A percentile compares a stretch with the other conserved stretches of the same genome.
Conservation (phyloP, 805 yeast genomes). For the Metschnikowia koreensis region DNA sequence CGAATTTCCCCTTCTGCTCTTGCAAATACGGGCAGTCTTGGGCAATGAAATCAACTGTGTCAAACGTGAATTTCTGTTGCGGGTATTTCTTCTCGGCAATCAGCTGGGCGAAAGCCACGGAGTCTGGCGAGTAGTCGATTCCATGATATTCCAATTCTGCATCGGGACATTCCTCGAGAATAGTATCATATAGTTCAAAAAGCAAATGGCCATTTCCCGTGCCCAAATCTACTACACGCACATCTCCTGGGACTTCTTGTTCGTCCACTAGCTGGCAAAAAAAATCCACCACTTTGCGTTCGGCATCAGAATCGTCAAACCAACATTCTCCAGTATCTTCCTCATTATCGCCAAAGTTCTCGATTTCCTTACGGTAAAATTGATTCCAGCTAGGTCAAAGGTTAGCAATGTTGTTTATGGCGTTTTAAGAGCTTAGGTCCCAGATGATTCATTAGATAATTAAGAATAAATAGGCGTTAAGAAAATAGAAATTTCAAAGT, state of each 20-base stretch:
- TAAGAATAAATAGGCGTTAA: background rate
- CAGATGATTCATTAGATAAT: background rate
- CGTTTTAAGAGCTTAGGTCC: background rate
- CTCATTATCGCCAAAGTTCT: constrained; percentile 69
- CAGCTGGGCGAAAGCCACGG: constrained; percentile 70
- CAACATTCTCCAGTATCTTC: constrained; percentile 94
- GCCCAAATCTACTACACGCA: constrained; percentile 74
- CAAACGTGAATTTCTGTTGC: constrained; percentile 47
- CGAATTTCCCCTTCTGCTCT: constrained; percentile 46
- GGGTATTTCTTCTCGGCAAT: constrained; percentile 47
- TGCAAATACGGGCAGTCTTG: constrained; percentile 36
- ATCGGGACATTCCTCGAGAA: constrained; percentile 49
- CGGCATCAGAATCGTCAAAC: constrained; percentile 96
- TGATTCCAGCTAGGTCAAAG: constrained; percentile 67
- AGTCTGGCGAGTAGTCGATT: constrained; percentile 79
- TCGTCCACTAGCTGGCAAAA: constrained; percentile 39
- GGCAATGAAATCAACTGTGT: constrained; percentile 66
- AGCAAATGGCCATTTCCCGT: constrained; percentile 95
- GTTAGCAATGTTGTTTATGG: constrained; percentile 18
- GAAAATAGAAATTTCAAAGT: background rate
- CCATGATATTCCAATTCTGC: constrained; percentile 44
- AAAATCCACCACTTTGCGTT: constrained; percentile 74
- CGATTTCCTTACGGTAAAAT: constrained; percentile 70
- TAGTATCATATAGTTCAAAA: constrained; percentile 65
- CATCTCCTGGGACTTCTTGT: constrained; percentile 16